Conservation (phyloP, 768 basidiomycete genomes). For the Lactarius tabidus region DNA sequence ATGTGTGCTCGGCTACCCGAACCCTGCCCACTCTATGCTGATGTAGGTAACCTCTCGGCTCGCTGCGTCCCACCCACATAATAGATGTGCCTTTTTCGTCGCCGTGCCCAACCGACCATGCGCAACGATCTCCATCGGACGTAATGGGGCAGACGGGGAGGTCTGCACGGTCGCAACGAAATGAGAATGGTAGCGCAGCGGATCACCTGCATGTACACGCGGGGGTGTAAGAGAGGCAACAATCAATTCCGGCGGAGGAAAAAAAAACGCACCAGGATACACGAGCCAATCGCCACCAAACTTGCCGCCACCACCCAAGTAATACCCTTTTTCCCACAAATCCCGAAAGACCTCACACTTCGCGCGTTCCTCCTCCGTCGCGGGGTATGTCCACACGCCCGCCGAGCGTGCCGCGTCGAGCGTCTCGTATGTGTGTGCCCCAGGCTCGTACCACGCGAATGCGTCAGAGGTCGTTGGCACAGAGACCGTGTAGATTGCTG, state of each 20-base stretch:
- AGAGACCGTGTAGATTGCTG: conserved; percentile 47
- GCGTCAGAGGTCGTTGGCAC: conserved; percentile 62
- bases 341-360: conserved; percentile 75
- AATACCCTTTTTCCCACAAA: conserved; percentile 80
- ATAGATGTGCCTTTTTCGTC: conserved; percentile 91
- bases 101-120: conserved; percentile 94
- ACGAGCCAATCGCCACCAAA: conserved; percentile 97
- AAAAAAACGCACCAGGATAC: conserved; percentile 71
- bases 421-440: conserved; percentile 44
- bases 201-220: conserved; percentile 59
- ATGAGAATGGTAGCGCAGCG: conserved; percentile 94
- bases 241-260: too few species aligned
- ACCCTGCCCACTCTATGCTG: conserved; percentile 89
- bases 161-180: conserved; percentile 83
- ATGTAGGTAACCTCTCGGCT: conserved; percentile 64
- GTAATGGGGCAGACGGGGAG: conserved; percentile 52
- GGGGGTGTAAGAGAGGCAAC: not conserved
- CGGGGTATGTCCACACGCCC: conserved; percentile 75
- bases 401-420: conserved; percentile 59
- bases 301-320: conserved; percentile 84
- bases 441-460: conserved; percentile 65
- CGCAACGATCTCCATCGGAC: conserved; percentile 92
- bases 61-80: conserved; percentile 84
- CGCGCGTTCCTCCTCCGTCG: conserved; percentile 60
- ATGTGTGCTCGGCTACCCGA: conserved; percentile 48